Percentiles rank a stretch among this genome's conserved stretches.
Conservation (phyloP, 345 rosid species). For the Rhodamnia rubescens region DNA sequence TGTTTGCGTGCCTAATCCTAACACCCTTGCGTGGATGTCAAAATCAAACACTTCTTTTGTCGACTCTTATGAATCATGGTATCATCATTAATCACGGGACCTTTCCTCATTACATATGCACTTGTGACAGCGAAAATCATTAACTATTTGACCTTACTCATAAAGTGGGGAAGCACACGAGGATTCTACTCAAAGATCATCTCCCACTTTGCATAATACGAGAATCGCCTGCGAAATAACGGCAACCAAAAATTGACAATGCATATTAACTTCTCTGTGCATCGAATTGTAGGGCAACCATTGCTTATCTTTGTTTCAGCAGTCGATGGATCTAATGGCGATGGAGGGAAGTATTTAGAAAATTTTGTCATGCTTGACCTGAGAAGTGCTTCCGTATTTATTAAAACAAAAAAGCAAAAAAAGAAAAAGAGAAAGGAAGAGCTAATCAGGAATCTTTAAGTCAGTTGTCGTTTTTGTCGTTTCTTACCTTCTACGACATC, state of each 20-base stretch:
- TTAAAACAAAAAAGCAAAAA: not conserved
- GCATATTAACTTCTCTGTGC: not conserved
- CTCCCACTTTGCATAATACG: not conserved
- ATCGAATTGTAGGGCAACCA: not conserved
- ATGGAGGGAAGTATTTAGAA: not conserved
- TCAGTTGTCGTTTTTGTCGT: not conserved
- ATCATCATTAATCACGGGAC: not conserved
- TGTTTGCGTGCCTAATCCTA: too few species aligned
- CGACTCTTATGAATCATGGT: not conserved
- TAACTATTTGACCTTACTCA: not conserved
- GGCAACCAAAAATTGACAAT: too few species aligned
- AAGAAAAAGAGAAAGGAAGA: not conserved
- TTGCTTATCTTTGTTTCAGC: not conserved
- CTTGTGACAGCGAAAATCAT: not conserved
- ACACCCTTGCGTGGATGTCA: not conserved
- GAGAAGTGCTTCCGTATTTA: not conserved
- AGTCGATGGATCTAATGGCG: not conserved
- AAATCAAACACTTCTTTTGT: not conserved
- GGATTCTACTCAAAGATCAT: not conserved
- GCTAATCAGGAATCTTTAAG: not conserved
- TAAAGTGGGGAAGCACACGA: not conserved
- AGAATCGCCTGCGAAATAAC: not conserved
- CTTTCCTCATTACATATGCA: not conserved
- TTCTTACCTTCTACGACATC: not conserved
- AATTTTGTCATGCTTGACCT: not conserved